A percentile compares a stretch with the other conserved stretches of the same genome.
phyloP scores from a whole-genome alignment of 345 rosid species.

The Acer campestre region DNA sequence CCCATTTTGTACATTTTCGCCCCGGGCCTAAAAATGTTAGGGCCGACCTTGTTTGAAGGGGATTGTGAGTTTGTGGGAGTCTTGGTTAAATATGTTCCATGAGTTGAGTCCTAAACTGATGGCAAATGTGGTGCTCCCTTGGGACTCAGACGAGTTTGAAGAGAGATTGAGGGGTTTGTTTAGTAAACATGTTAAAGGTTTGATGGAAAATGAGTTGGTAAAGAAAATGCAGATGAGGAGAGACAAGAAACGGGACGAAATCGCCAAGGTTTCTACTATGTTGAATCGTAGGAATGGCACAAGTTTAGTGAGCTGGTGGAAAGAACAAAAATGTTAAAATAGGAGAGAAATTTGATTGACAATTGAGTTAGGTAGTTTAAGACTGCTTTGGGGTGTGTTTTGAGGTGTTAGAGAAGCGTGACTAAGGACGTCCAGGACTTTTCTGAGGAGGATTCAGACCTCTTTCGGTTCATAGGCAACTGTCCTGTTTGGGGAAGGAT shows the following conservation, averaged over 20 bases:
- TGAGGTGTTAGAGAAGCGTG: conserved; percentile 40
- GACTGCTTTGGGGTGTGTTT: conserved; percentile 50
- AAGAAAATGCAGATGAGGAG: conserved; percentile 36
- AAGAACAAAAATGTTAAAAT: conserved; percentile 30
- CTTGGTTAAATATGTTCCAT: conserved; percentile 39
- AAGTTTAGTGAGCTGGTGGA: conserved; percentile 14
- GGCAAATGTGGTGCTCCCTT: conserved; percentile 34
- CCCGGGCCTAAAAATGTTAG: background rate
- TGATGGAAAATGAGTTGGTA: conserved; percentile 48
- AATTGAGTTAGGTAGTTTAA: conserved; percentile 58
- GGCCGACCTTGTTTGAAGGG: conserved; percentile 40
- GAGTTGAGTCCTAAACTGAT: conserved; percentile 30
- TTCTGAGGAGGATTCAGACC: conserved; percentile 21
- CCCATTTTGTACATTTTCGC: no score
- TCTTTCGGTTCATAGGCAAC: conserved; percentile 40
- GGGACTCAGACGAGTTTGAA: conserved; percentile 43
- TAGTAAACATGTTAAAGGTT: conserved; percentile 28
- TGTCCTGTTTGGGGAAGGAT: conserved; percentile 52
- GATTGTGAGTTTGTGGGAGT: conserved; percentile 40
- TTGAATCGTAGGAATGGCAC: background rate
- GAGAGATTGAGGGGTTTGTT: conserved; percentile 43
- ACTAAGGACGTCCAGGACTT: conserved; percentile 9
- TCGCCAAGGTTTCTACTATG: conserved; percentile 17
- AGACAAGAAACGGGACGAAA: conserved; percentile 27
- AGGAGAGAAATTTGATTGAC: conserved; percentile 39